These are phyloP conservation scores for Paecilomyces dactylethromorphus DNA, from an alignment of 2,329 filamentous ascomycete species.

Conservation along the genomic window DNA sequence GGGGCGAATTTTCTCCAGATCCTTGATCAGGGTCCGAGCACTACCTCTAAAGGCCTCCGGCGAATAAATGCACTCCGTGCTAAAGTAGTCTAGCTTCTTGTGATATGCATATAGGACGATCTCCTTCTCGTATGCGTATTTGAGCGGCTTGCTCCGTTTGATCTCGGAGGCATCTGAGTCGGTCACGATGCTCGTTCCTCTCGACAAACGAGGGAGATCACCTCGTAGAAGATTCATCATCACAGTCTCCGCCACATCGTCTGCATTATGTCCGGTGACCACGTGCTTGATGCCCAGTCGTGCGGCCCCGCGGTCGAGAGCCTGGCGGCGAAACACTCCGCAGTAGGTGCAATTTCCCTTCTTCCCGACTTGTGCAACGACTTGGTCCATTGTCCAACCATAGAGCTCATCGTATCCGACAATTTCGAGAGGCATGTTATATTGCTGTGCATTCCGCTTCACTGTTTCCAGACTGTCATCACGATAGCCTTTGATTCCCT, in stretches of 20 bases:
- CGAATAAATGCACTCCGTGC: slow-evolving; percentile 96
- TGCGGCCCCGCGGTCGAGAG: slow-evolving; percentile 84
- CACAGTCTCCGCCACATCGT: slow-evolving; percentile 94
- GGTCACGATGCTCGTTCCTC: slow-evolving; percentile 86
- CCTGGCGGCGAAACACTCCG: slow-evolving; percentile 90
- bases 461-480: slow-evolving; percentile 96
- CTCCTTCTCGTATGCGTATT: slow-evolving; percentile 98
- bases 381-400: slow-evolving; percentile 99
- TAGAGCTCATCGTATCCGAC: slow-evolving; percentile 91
- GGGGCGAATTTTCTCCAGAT: slow-evolving; percentile 83
- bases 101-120: slow-evolving; percentile 97
- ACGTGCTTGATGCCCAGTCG: slow-evolving; percentile 84
- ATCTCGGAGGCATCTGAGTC: slow-evolving; percentile 74
- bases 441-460: slow-evolving; percentile 85
- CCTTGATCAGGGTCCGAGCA: slow-evolving; percentile 87
- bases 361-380: slow-evolving; percentile 92
- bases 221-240: slow-evolving; percentile 94
- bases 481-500: slow-evolving; percentile 93
- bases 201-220: slow-evolving; percentile 77
- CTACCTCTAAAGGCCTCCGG: slow-evolving; percentile 94
- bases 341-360: slow-evolving; percentile 99
- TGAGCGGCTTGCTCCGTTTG: slow-evolving; percentile 91
- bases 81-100: slow-evolving; percentile 96
- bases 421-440: slow-evolving; percentile 85
- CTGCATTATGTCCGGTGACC: slow-evolving; percentile 94